These are phyloP conservation scores for Wickerhamomyces sydowiorum DNA, from an alignment of 805 yeast genomes.

Conservation along the genomic window DNA sequence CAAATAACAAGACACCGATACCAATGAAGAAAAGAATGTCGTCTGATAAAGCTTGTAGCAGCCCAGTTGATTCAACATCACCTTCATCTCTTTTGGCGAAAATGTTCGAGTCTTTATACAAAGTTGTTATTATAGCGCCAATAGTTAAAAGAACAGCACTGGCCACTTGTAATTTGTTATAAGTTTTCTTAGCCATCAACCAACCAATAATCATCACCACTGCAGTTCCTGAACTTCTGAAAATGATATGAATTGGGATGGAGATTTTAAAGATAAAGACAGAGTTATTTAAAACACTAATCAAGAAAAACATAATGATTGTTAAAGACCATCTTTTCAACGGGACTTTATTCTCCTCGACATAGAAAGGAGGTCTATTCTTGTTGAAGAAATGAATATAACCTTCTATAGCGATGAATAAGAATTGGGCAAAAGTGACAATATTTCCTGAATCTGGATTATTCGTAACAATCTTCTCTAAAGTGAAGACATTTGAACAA, in stretches of 20 bases:
- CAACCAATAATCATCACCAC: slow-evolving; percentile 55
- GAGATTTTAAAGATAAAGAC: slow-evolving; percentile 54
- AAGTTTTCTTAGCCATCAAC: slow-evolving; percentile 38
- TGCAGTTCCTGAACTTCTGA: slow-evolving; percentile 60
- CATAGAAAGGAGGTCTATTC: slow-evolving; percentile 24
- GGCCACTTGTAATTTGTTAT: slow-evolving; percentile 37
- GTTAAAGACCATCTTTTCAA: slow-evolving; percentile 37
- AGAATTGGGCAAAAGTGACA: slow-evolving; percentile 54
- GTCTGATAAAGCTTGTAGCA: slow-evolving; percentile 5
- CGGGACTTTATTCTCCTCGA: slow-evolving; percentile 35
- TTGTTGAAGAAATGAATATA: slow-evolving; percentile 30
- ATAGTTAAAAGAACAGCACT: slow-evolving; percentile 46
- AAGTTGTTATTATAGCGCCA: slow-evolving; percentile 46
- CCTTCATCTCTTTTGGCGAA: slow-evolving; percentile 13
- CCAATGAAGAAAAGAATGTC: slow-evolving; percentile 21
- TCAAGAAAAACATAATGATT: slow-evolving; percentile 43
- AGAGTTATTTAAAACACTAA: slow-evolving; percentile 49
- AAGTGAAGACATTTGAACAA: slow-evolving; percentile 60
- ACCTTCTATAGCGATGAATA: slow-evolving; percentile 43
- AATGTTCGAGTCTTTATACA: slow-evolving; percentile 25
- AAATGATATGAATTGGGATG: slow-evolving; percentile 61
- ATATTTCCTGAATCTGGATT: slow-evolving; percentile 39
- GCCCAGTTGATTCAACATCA: slow-evolving; percentile 1
- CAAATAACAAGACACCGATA: slow-evolving; percentile 33
- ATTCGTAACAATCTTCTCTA: slow-evolving; percentile 45